Conservation (phyloP, 208 protist genomes). For the Porcisia deanei region DNA sequence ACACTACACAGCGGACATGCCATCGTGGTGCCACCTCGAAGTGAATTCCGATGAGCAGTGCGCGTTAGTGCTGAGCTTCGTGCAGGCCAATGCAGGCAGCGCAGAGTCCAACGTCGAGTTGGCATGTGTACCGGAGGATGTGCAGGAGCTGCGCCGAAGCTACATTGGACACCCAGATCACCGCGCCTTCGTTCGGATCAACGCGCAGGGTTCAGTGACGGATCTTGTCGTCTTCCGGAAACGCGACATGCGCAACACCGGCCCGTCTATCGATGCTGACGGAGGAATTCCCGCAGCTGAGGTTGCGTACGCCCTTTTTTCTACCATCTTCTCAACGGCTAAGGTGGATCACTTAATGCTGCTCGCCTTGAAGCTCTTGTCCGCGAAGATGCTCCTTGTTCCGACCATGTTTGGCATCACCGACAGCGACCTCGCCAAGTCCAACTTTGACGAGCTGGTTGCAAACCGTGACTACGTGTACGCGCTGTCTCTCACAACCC, state of each 20-base stretch:
- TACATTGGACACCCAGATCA: slow-evolving; percentile 32
- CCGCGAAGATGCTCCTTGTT: slow-evolving; percentile 60
- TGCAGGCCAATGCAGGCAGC: slow-evolving; percentile 39
- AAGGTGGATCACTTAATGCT: slow-evolving; percentile 74
- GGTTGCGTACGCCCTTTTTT: slow-evolving; percentile 76
- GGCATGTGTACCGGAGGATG: slow-evolving; percentile 33
- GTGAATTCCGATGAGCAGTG: slow-evolving; percentile 23
- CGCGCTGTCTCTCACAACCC: slow-evolving; percentile 27
- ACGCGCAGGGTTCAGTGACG: slow-evolving; percentile 12
- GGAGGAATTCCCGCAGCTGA: slow-evolving; percentile 23
- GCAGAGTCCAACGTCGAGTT: slow-evolving; percentile 44
- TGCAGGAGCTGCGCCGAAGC: slow-evolving; percentile 36
- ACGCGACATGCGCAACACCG: slow-evolving; percentile 26
- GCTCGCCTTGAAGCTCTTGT: slow-evolving; percentile 49
- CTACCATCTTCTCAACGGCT: slow-evolving; percentile 41
- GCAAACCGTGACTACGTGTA: slow-evolving; percentile 70
- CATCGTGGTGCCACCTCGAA: slow-evolving; percentile 26
- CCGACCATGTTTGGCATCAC: slow-evolving; percentile 79
- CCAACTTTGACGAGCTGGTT: slow-evolving; percentile 73
- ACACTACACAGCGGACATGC: slow-evolving; percentile 34
- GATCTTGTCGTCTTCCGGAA: slow-evolving; percentile 75
- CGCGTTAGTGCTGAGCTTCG: slow-evolving; percentile 35
- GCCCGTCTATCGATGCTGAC: background rate
- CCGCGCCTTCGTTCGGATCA: slow-evolving; percentile 25
- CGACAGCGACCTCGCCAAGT: slow-evolving; percentile 80